Percentiles rank a stretch among this genome's conserved stretches.
Conservation (phyloP, 2,329 filamentous ascomycete genomes). For the Sclerotiophoma versabilis region DNA sequence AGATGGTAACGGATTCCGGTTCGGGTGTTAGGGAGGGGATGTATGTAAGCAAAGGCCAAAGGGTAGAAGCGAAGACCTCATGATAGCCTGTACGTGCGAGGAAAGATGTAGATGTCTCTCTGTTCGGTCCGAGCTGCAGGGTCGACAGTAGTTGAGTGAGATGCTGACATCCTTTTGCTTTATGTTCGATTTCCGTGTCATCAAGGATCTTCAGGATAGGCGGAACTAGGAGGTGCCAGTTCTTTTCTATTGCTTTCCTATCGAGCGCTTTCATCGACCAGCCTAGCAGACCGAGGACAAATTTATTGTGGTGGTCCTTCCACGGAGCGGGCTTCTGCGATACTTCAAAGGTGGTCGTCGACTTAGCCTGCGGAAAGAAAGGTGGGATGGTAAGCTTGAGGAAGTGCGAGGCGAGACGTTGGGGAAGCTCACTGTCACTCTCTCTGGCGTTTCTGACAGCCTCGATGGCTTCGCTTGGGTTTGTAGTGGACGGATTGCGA, state of each 20-base stretch:
- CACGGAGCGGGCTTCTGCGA: slow-evolving; percentile 65
- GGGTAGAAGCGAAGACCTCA: slow-evolving; percentile 71
- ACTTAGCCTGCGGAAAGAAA: slow-evolving; percentile 61
- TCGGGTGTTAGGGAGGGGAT: slow-evolving; percentile 80
- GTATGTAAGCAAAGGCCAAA: slow-evolving; percentile 76
- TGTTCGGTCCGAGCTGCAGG: slow-evolving; percentile 4
- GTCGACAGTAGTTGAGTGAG: slow-evolving; percentile 63
- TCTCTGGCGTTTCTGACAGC: slow-evolving; percentile 51
- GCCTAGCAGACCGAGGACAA: slow-evolving; percentile 63
- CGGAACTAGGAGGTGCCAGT: slow-evolving; percentile 75
- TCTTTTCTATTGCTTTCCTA: slow-evolving; percentile 58
- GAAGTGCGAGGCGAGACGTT: slow-evolving; percentile 60
- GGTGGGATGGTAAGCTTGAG: slow-evolving; percentile 70
- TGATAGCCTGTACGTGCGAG: slow-evolving; percentile 64
- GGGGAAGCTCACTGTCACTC: slow-evolving; percentile 59
- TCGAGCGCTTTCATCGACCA: slow-evolving; percentile 66
- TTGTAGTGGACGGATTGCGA: slow-evolving; percentile 72
- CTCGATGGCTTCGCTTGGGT: slow-evolving; percentile 58
- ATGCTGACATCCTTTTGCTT: slow-evolving; percentile 63
- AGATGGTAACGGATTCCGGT: slow-evolving; percentile 69
- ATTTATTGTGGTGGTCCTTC: slow-evolving; percentile 61
- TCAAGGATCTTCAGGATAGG: slow-evolving; percentile 74
- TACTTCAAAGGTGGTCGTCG: slow-evolving; percentile 58
- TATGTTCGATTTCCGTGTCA: slow-evolving; percentile 63
- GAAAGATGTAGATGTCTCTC: slow-evolving; percentile 52